Percentiles rank a stretch among this genome's conserved stretches.
Evolutionary conservation across 192 early-diverging fungal genomes (phyloP).

Genomic region (Coemansia sp.): DNA sequence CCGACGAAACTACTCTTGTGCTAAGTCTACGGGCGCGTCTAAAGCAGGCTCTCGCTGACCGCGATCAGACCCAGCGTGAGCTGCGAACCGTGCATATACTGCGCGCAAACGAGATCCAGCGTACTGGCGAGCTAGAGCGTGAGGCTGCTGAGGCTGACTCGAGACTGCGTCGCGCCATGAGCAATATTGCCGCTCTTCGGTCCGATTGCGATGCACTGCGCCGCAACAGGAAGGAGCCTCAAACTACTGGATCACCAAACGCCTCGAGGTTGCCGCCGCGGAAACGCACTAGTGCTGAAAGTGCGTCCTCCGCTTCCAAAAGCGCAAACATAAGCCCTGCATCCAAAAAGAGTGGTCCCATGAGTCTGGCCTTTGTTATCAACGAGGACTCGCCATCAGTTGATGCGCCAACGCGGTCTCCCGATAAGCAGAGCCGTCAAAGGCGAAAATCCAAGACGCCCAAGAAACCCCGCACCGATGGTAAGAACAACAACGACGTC

Average conservation of each 20-base stretch:
- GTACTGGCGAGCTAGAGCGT: slow-evolving; percentile 43
- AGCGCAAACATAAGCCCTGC: neutral
- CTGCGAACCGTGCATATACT: slow-evolving; percentile 45
- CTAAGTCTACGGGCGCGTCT: slow-evolving; percentile 33
- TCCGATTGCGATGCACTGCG: slow-evolving; percentile 28
- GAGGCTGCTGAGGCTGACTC: slow-evolving; percentile 35
- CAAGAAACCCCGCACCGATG: neutral
- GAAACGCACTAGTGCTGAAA: slow-evolving; percentile 22
- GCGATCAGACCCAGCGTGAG: slow-evolving; percentile 45
- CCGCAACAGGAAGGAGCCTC: slow-evolving; percentile 3
- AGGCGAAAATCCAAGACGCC: neutral
- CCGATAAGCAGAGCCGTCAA: neutral
- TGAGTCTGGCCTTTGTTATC: slow-evolving; percentile 47
- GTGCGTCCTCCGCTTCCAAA: neutral
- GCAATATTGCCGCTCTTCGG: slow-evolving; percentile 29
- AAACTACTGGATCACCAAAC: neutral
- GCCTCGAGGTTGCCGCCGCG: slow-evolving; percentile 9
- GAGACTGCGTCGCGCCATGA: slow-evolving; percentile 22
- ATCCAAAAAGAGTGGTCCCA: slow-evolving; percentile 14
- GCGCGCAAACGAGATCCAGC: slow-evolving; percentile 46
- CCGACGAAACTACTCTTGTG: slow-evolving; percentile 29
- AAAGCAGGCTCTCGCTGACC: slow-evolving; percentile 26
- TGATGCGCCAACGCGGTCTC: neutral
- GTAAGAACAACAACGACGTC: neutral
- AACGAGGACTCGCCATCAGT: slow-evolving; percentile 18